phyloP scores from a whole-genome alignment of 768 basidiomycete species.

The Mrakia blollopis region DNA sequence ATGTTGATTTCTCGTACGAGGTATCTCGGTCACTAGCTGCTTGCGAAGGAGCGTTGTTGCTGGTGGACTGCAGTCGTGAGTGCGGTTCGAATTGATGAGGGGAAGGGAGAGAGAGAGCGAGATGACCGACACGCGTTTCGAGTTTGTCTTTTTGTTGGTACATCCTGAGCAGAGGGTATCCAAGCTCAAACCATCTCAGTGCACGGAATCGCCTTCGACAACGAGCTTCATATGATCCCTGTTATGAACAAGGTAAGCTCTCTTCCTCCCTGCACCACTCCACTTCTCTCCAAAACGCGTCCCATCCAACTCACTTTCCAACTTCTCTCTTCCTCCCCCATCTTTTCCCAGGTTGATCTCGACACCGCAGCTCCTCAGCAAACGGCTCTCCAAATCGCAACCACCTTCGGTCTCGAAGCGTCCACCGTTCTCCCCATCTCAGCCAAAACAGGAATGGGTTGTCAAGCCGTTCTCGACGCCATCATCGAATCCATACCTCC shows the following conservation, averaged over 20 bases:
- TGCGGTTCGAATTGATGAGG: not conserved
- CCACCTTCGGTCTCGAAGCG: slow-evolving; percentile 74
- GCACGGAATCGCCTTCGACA: slow-evolving; percentile 66
- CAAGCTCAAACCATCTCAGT: slow-evolving; percentile 97
- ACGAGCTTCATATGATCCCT: slow-evolving; percentile 46
- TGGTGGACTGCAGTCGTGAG: slow-evolving; percentile 85
- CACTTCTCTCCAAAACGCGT: not conserved
- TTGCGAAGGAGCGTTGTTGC: slow-evolving; percentile 76
- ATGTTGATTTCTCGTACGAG: slow-evolving; percentile 98
- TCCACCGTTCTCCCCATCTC: slow-evolving; percentile 71
- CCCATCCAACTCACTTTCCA: no score
- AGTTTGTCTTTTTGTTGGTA: not conserved
- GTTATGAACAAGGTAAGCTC: slow-evolving; percentile 77
- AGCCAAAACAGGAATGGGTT: slow-evolving; percentile 86
- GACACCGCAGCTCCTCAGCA: slow-evolving; percentile 79
- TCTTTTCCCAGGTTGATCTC: slow-evolving; percentile 68
- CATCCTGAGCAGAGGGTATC: slow-evolving; percentile 58
- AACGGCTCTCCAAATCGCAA: slow-evolving; percentile 72
- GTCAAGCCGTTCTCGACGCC: slow-evolving; percentile 68
- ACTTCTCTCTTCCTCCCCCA: not conserved
- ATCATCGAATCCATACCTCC: slow-evolving; percentile 81
- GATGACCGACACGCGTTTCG: not conserved
- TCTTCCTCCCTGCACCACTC: not conserved
- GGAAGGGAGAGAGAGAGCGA: not conserved
- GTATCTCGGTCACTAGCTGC: slow-evolving; percentile 87